Evolutionary conservation across 768 basidiomycete species (phyloP), one percentile per base, ranked within the genome.

Genomic region (Crucibulum laeve): DNA sequence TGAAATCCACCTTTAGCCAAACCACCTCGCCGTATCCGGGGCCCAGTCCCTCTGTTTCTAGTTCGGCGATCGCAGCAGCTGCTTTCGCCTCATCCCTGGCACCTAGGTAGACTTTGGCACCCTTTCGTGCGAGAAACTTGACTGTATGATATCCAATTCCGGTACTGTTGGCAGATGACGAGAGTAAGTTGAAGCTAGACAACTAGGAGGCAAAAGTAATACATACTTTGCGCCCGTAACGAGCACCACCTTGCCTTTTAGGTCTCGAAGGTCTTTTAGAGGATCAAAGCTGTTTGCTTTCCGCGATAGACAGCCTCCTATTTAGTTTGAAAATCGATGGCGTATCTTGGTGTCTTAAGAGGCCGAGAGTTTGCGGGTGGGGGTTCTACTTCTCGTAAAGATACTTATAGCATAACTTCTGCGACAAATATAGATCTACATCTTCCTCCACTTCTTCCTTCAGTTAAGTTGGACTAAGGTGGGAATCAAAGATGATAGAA

Each of bases 161-260:
- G 18, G 50, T 50, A 37, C 61, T 62, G 24, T 6, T 30, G 33
- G 25, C n/a, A 8, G 28, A 8, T 30, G n/a, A 30, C n/a, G 28
- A n/a, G n/a, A n/a, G 8, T 30, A 30, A 30, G 28, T 8, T 8
- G 25, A 40, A n/a, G 15, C 32, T n/a, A 13, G 26, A 32, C 25
- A 11, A 15, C 24, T 19, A 40, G 22, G 40, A 21, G 41, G n/a
- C n/a, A n/a, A n/a, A n/a, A n/a, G n/a, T n/a, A n/a, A n/a, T n/a
- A n/a, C 30, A 25, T n/a, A 79, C 76, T 80, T 82, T 49, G 71
- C 77, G 13, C 80, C 80, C 0, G 79, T 82, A 15, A 83, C 73
- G 30, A 80, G 58, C 35, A 63, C 54, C n/a, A 81, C 74, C 53
- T 77, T 77, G 8, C 73, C 76, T 4, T 55, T 59, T 5, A 77